Evolutionary conservation across 2,329 filamentous ascomycete species (phyloP).

Genomic region (Penicillium crustosum): DNA sequence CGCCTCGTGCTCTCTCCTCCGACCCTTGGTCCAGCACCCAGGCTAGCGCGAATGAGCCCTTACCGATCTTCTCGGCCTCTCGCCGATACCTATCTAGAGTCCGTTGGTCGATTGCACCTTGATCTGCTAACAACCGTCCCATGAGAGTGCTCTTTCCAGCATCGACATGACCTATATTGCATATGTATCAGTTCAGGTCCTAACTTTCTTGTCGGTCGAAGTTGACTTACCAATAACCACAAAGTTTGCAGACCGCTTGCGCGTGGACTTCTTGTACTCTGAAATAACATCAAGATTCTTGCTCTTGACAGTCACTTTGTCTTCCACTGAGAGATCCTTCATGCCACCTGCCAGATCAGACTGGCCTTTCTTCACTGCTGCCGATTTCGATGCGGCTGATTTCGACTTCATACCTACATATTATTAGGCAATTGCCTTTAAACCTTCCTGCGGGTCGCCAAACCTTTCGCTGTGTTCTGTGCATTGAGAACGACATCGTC

Average conservation of each 20-base stretch:
- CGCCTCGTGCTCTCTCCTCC: conserved; percentile 84
- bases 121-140: conserved; percentile 86
- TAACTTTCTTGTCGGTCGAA: neutral
- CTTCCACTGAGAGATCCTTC: conserved; percentile 51
- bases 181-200: conserved; percentile 23
- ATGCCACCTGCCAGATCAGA: conserved; percentile 50
- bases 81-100: conserved; percentile 84
- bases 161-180: conserved; percentile 77
- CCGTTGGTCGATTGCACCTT: conserved; percentile 82
- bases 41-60: conserved; percentile 91
- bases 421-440: conserved; percentile 39
- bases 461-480: conserved; percentile 76
- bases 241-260: conserved; percentile 83
- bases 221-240: conserved; percentile 76
- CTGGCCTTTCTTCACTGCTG: conserved; percentile 43
- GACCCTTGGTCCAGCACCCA: conserved; percentile 94
- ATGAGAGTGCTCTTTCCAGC: conserved; percentile 97
- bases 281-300: conserved; percentile 83
- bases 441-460: conserved; percentile 49
- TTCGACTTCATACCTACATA: conserved; percentile 48
- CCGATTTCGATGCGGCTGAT: conserved; percentile 42
- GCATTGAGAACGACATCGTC: conserved; percentile 86
- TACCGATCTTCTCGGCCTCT: conserved; percentile 88
- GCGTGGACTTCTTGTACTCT: conserved; percentile 72
- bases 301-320: conserved; percentile 56